Conservation (phyloP, 176 grass and related monocot genomes). For the Paspalum vaginatum region DNA sequence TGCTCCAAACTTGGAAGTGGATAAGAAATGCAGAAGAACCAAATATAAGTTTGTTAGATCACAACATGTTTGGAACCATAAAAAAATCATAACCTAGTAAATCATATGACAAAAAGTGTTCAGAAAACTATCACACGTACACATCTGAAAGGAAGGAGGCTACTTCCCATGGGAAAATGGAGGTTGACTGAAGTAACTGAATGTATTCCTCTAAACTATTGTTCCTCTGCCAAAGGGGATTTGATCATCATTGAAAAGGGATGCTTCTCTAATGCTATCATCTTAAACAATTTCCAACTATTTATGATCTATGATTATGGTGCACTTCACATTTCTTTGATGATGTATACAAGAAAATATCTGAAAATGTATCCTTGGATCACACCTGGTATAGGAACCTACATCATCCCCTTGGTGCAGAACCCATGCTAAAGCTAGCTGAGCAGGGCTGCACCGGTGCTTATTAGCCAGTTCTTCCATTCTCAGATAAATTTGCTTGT, state of each 20-base stretch:
- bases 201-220: background rate
- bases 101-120: too few species aligned
- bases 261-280: background rate
- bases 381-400: slow-evolving; percentile 62
- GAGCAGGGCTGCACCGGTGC: slow-evolving; percentile 65
- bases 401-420: slow-evolving; percentile 78
- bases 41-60: too few species aligned
- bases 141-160: background rate
- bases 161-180: too few species aligned
- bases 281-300: background rate
- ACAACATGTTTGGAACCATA: too few species aligned
- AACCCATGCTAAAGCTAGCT: slow-evolving; percentile 81
- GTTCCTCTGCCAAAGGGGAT: background rate
- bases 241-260: background rate
- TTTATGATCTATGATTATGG: background rate
- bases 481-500: slow-evolving; percentile 58
- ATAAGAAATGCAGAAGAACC: too few species aligned
- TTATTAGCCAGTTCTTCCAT: slow-evolving; percentile 59
- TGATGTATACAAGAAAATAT: background rate
- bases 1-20: too few species aligned
- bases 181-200: background rate
- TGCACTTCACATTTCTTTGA: background rate
- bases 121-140: too few species aligned
- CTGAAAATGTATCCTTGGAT: background rate
- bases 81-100: too few species aligned